These are phyloP conservation scores for Triangularia setosa DNA, from an alignment of 2,329 filamentous ascomycete species.

Conservation along the genomic window DNA sequence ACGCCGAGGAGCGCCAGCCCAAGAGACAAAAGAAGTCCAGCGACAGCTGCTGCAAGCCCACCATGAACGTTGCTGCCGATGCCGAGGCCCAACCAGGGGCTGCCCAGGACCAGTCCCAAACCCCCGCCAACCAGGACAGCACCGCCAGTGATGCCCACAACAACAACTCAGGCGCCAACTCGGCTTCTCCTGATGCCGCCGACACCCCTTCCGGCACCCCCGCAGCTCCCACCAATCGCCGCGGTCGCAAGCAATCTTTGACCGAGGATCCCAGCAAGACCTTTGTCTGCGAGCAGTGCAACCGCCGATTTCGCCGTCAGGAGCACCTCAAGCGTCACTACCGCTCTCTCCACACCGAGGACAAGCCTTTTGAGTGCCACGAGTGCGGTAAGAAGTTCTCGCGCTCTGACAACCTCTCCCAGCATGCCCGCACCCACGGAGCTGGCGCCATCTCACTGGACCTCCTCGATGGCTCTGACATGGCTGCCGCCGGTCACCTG, in stretches of 20 bases:
- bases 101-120: conserved; percentile 34
- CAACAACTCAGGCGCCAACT: conserved; percentile 33
- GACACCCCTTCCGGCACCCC: conserved; percentile 33
- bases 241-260: conserved; percentile 95
- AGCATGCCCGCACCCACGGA: conserved; percentile 92
- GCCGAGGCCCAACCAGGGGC: conserved; percentile 30
- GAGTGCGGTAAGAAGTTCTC: conserved; percentile 99
- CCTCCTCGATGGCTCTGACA: conserved; percentile 69
- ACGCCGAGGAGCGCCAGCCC: conserved; percentile 48
- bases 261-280: conserved; percentile 98
- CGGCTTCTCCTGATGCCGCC: conserved; percentile 34
- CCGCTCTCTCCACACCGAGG: conserved; percentile 94
- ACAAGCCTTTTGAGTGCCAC: conserved; percentile 96
- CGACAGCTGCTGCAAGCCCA: conserved; percentile 33
- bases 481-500: conserved; percentile 28
- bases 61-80: conserved; percentile 43
- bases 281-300: conserved; percentile 94
- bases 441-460: conserved; percentile 88
- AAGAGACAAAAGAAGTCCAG: conserved; percentile 57
- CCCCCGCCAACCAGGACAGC: conserved; percentile 27
- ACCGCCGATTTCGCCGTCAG: conserved; percentile 93
- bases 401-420: conserved; percentile 91
- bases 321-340: conserved; percentile 99
- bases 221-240: conserved; percentile 70
- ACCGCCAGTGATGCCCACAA: conserved; percentile 31